Percentiles rank a stretch among this genome's conserved stretches.
phyloP scores from a whole-genome alignment of 805 yeast genomes.

The Teunomyces funiuensis region DNA sequence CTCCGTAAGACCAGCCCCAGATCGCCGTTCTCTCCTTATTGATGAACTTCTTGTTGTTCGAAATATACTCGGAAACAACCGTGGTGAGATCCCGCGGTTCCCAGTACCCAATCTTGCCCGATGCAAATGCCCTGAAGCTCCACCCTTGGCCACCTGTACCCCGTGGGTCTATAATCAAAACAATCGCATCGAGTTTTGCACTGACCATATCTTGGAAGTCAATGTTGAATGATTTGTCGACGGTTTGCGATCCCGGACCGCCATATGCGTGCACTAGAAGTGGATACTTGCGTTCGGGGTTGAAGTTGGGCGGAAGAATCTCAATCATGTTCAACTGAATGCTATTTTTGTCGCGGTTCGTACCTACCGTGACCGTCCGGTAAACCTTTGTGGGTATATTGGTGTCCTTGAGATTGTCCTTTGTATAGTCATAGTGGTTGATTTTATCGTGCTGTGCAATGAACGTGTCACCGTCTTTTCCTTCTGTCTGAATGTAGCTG shows the following conservation, averaged over 20 bases:
- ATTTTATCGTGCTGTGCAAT: slow-evolving; percentile 14
- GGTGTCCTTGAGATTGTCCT: slow-evolving; percentile 25
- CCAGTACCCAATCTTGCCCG: slow-evolving; percentile 63
- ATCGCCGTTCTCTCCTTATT: slow-evolving; percentile 70
- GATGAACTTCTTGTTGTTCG: slow-evolving; percentile 42
- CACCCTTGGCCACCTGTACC: slow-evolving; percentile 84
- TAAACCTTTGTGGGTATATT: slow-evolving; percentile 54
- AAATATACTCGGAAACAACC: slow-evolving; percentile 51
- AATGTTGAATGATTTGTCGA: slow-evolving; percentile 44
- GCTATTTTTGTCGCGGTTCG: slow-evolving; percentile 26
- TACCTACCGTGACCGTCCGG: slow-evolving; percentile 28
- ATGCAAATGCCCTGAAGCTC: slow-evolving; percentile 59
- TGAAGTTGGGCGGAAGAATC: slow-evolving; percentile 58
- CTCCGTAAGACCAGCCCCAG: slow-evolving; percentile 99
- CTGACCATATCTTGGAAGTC: slow-evolving; percentile 62
- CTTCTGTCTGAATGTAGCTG: slow-evolving; percentile 2
- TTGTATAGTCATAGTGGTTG: slow-evolving; percentile 18
- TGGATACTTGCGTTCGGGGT: slow-evolving; percentile 52
- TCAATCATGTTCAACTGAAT: slow-evolving; percentile 54
- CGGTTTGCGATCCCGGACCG: slow-evolving; percentile 76
- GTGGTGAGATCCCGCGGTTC: slow-evolving; percentile 69
- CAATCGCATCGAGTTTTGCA: slow-evolving; percentile 57
- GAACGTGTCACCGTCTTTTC: slow-evolving; percentile 12
- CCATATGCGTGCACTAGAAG: slow-evolving; percentile 70
- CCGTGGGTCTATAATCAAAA: slow-evolving; percentile 72